Percentiles rank a stretch among this genome's conserved stretches.
Evolutionary conservation across 73 alveolate species (phyloP).

Genomic region (Paramecium octaurelia): DNA sequence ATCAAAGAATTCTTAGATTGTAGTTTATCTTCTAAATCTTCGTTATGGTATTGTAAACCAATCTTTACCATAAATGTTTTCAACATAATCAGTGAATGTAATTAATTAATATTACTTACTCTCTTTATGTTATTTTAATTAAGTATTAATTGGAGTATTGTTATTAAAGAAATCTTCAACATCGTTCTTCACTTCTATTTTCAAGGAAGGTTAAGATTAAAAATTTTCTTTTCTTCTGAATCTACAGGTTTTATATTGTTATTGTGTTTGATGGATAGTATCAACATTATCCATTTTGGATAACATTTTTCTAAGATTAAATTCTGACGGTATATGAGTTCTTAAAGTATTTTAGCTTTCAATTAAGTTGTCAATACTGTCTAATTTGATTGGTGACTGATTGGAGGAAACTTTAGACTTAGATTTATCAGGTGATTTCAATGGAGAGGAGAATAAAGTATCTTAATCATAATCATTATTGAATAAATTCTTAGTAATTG

Average conservation of each 20-base stretch:
- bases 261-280: background rate
- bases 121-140: background rate
- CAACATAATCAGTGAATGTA: conserved; percentile 11
- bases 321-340: background rate
- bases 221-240: background rate
- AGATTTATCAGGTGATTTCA: background rate
- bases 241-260: background rate
- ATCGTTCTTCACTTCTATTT: background rate
- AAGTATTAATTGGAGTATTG: background rate
- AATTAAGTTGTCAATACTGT: background rate
- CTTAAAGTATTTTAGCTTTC: background rate
- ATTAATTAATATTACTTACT: background rate
- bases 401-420: background rate
- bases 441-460: background rate
- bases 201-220: background rate
- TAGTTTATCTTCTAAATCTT: background rate
- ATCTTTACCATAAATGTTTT: conserved; percentile 9
- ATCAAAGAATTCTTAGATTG: conserved; percentile 1
- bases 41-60: conserved; percentile 4
- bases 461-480: conserved; percentile 11
- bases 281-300: background rate
- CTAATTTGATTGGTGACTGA: background rate
- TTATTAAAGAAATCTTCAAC: background rate
- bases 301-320: background rate
- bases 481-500: background rate